A percentile compares a stretch with the other conserved stretches of the same genome.
phyloP scores from a whole-genome alignment of 805 yeast genomes.

The Peterozyma xylosa region DNA sequence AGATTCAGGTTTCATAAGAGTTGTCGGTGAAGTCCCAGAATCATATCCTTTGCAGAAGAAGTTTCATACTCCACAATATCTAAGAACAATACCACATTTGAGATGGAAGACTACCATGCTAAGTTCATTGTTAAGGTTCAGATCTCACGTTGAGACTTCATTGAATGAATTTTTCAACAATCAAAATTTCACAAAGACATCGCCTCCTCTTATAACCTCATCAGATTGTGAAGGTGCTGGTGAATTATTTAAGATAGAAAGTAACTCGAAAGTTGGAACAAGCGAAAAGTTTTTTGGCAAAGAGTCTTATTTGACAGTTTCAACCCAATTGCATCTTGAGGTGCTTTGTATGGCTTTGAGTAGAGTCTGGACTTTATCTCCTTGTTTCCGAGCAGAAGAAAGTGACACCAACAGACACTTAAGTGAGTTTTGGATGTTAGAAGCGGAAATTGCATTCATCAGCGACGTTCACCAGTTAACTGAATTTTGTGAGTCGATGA shows the following conservation, averaged over 20 bases:
- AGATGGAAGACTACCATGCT: slow-evolving; percentile 68
- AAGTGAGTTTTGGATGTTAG: slow-evolving; percentile 97
- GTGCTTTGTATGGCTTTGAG: slow-evolving; percentile 65
- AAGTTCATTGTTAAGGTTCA: slow-evolving; percentile 59
- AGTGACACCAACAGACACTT: slow-evolving; percentile 89
- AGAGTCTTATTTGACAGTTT: slow-evolving; percentile 73
- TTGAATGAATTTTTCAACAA: slow-evolving; percentile 47
- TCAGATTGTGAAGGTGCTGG: slow-evolving; percentile 99
- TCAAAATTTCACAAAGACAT: slow-evolving; percentile 57
- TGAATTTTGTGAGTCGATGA: slow-evolving; percentile 60
- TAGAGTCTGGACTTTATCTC: slow-evolving; percentile 83
- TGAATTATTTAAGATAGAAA: slow-evolving; percentile 63
- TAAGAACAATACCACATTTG: slow-evolving; percentile 68
- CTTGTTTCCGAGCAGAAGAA: slow-evolving; percentile 90
- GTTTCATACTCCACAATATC: slow-evolving; percentile 51
- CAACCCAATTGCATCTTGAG: slow-evolving; percentile 88
- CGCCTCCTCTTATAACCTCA: slow-evolving; percentile 82
- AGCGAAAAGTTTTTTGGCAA: slow-evolving; percentile 51
- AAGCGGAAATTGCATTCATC: slow-evolving; percentile 77
- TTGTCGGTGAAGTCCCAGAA: slow-evolving; percentile 57
- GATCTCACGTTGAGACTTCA: slow-evolving; percentile 57
- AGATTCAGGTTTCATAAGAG: slow-evolving; percentile 24
- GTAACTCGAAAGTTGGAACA: slow-evolving; percentile 23
- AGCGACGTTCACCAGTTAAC: slow-evolving; percentile 54
- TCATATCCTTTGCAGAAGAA: slow-evolving; percentile 83